phyloP scores from a whole-genome alignment of 148 eudicot species.

The Diospyros lotus region DNA sequence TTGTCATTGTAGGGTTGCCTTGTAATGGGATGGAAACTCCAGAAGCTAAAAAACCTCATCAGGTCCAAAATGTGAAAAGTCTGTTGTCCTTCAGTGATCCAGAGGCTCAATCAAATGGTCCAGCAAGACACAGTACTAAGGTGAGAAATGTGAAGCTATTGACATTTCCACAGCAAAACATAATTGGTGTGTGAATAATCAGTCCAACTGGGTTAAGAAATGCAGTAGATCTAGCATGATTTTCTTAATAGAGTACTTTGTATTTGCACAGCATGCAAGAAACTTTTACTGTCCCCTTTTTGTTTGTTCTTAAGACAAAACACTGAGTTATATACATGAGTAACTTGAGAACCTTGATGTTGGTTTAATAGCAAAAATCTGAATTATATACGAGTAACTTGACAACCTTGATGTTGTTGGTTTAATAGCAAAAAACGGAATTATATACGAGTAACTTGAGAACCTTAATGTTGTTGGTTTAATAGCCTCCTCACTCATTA shows the following conservation, averaged over 20 bases:
- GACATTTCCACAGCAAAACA: neutral
- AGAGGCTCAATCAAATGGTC: neutral
- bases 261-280: neutral
- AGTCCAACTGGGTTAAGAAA: neutral
- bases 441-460: neutral
- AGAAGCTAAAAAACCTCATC: constrained; percentile 18
- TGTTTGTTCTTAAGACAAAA: too few relatives aligned
- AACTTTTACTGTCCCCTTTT: too few relatives aligned
- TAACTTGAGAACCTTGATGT: too few relatives aligned
- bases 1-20: constrained; percentile 40
- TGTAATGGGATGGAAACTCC: constrained; percentile 30
- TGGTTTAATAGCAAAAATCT: too few relatives aligned
- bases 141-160: constrained; percentile 1
- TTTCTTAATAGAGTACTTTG: neutral
- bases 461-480: neutral
- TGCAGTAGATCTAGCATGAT: neutral
- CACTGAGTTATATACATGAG: too few relatives aligned
- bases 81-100: constrained; percentile 14
- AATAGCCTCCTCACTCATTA: neutral
- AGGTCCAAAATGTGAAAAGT: constrained; percentile 12
- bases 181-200: too few relatives aligned
- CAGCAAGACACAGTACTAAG: neutral
- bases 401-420: neutral
- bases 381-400: too few relatives aligned
- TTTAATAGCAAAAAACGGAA: too few relatives aligned